Base-by-base conservation (phyloP, 768 basidiomycete genomes). In the Hortiboletus flavorubellus region DNA sequence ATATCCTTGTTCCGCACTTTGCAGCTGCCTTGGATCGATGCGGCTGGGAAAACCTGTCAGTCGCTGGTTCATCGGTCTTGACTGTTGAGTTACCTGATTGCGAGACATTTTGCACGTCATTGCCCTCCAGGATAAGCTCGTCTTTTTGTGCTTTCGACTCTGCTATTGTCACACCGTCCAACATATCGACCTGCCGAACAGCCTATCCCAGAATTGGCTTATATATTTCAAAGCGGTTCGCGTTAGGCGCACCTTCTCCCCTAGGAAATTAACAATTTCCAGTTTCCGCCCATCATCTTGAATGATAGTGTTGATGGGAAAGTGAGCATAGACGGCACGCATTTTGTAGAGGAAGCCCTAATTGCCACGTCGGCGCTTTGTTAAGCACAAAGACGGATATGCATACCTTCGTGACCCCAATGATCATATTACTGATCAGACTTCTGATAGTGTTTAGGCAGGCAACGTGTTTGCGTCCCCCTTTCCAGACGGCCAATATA, bases 291-390 rank as follows among this genome's bases (percentile, higher is more conserved):
- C 92, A 56, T 73, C 72, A 8, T 90, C 84, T 72, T 90, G 86
- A 67, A 96, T 91, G 72, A 97, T 96, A 72, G 89, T 88, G 80
- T 99, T 99, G 82, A 99, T 97, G 58, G 97, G 97, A 81, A 99
- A 99, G 80, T 99, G 97, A 65, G 97, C 97, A 70, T 98, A 99
- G 49, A 99, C 97, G 29, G 93, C 83, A 65, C 95, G 92, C 96
- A 99, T 98, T 88, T 98, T 99, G 85, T 99, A 99, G 66, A 86
- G 85, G 86, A 98, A 99, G 59, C 97, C 97, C 95, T 95, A 63
- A 41, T 50, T 44, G 14, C 26, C 11, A 15, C 12, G 34, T 64
- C 35, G 62, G 23, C 11, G 7, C 44, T n/a, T 41, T 49, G 43
- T 54, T 45, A 54, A 38, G 43, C 14, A 15, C 11, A 16, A 37